Evolutionary conservation across 345 rosid genomes (phyloP).

Genomic region (Sisymbrium irio): DNA sequence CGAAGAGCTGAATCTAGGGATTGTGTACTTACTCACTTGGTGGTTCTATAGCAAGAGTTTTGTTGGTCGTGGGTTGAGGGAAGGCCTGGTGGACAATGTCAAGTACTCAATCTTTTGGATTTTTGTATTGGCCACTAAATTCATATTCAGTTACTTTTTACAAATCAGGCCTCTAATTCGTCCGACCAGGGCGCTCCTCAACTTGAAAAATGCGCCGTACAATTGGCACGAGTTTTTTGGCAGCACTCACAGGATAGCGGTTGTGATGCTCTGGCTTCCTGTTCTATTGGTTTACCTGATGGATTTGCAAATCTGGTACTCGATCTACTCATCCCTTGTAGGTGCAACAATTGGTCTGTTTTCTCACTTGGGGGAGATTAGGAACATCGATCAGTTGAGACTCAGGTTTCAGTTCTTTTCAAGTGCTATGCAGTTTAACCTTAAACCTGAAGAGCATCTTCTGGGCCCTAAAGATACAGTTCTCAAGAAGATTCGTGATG

Average conservation of each 20-base stretch:
- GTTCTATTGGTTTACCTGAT: slow-evolving; percentile 71
- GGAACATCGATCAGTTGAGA: slow-evolving; percentile 78
- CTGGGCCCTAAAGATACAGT: slow-evolving; percentile 51
- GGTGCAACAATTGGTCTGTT: slow-evolving; percentile 70
- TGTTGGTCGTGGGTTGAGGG: slow-evolving; percentile 90
- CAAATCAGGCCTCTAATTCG: slow-evolving; percentile 73
- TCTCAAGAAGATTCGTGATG: slow-evolving; percentile 75
- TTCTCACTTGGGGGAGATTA: slow-evolving; percentile 88
- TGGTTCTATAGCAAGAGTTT: slow-evolving; percentile 82
- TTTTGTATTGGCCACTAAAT: slow-evolving; percentile 54
- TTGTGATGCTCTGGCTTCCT: slow-evolving; percentile 68
- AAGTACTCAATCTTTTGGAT: slow-evolving; percentile 81
- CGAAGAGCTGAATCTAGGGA: slow-evolving; percentile 64
- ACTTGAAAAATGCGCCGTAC: slow-evolving; percentile 22
- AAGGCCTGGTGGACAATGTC: slow-evolving; percentile 72
- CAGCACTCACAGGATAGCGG: slow-evolving; percentile 54
- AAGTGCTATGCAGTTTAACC: slow-evolving; percentile 88
- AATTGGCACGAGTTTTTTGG: slow-evolving; percentile 81
- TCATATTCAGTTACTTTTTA: slow-evolving; percentile 73
- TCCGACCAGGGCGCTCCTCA: slow-evolving; percentile 65
- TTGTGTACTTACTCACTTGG: slow-evolving; percentile 69
- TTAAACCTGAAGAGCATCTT: slow-evolving; percentile 67
- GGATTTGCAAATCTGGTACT: slow-evolving; percentile 93
- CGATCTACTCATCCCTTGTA: slow-evolving; percentile 63
- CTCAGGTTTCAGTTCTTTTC: slow-evolving; percentile 94